Conservation (phyloP, 106 monocot species). For the Agapanthus africanus region DNA sequence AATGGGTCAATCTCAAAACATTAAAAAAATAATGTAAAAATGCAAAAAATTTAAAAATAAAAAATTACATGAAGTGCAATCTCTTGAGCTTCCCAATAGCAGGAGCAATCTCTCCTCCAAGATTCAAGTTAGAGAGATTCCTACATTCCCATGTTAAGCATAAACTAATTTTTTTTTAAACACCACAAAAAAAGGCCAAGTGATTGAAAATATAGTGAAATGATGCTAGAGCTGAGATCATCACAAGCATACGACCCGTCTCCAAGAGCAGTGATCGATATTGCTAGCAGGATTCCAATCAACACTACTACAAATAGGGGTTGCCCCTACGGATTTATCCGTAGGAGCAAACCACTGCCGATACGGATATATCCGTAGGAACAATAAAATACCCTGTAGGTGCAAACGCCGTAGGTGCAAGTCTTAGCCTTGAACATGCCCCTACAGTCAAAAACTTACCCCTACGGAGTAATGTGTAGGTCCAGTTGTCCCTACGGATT, state of each 20-base stretch:
- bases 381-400: no score
- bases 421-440: no score
- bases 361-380: no score
- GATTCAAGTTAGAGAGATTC: slow-evolving; percentile 90
- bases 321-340: no score
- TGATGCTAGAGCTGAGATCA: slow-evolving; percentile 47
- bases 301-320: no score
- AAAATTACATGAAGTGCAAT: slow-evolving; percentile 57
- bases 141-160: slow-evolving; percentile 20
- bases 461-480: no score
- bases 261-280: slow-evolving; percentile 75
- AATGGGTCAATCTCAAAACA: background rate
- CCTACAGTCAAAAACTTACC: no score
- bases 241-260: slow-evolving; percentile 74
- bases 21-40: slow-evolving; percentile 7
- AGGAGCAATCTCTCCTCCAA: slow-evolving; percentile 88
- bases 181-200: background rate
- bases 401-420: no score
- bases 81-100: slow-evolving; percentile 69
- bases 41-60: background rate
- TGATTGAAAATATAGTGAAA: slow-evolving; percentile 33
- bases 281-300: slow-evolving; percentile 41
- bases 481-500: no score
- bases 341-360: no score
- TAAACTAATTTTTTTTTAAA: background rate